Base-by-base conservation (phyloP, 805 yeast species). In the Ogataea corticis region DNA sequence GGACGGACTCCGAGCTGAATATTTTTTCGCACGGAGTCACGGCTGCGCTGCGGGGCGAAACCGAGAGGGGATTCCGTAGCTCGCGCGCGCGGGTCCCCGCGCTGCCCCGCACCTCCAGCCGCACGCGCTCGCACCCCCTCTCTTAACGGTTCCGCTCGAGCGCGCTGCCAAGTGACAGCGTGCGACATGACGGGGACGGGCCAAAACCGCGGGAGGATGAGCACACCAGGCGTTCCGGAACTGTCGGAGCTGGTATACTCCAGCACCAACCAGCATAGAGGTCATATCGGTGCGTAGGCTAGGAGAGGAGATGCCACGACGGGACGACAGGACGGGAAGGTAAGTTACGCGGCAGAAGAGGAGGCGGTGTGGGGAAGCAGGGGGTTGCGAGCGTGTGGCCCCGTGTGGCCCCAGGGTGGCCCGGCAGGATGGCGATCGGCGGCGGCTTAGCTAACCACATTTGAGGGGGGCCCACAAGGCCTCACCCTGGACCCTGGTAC, bases 71-170 rank as follows among this genome's bases (percentile, higher is more conserved):
- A 12, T 15, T 37, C 33, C 10, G 18, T 18, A 10, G 11, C 14
- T 31, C 14, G 25, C 14, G 10, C 16, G 33, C 31, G 32, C 40
- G n/a, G 14, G 15, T 15, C 32, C 16, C 40, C 40, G 33, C 32
- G 40, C 31, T 37, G 32, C 40, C 40, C 40, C 40, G 40, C 40
- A 37, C 40, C 15, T 27, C 25, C 29, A 7, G 39, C 39, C 39
- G 39, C 39, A 36, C 31, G 10, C 30, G 25, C 40, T 30, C 31
- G 25, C 40, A 37, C 40, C 40, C 40, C 40, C 31, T 37, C 40
- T 27, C 25, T 5, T 5, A 27, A 25, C 40, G 37, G 27, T 33
- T 33, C n/a, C 31, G 40, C 27, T 37, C 15, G 16, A 37, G 40
- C 40, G 40, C 25, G 25, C 25, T 21, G 25, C 25, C 25, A 21